These are phyloP conservation scores for Ustanciosporium gigantosporum DNA, from an alignment of 1,284 basidiomycete species.

Conservation along the genomic window DNA sequence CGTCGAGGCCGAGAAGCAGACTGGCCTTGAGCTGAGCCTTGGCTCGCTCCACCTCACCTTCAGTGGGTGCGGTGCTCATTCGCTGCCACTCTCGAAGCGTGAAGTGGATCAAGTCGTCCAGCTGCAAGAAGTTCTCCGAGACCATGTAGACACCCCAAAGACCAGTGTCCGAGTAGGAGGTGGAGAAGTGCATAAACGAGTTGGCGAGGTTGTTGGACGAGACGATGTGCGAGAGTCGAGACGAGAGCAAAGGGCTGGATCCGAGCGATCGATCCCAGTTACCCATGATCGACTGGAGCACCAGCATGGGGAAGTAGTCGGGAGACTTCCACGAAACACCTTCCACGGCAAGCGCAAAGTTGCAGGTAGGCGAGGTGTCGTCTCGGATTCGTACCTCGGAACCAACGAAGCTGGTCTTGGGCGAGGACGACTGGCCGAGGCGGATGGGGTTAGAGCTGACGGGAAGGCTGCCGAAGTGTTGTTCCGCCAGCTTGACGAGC, in stretches of 20 bases:
- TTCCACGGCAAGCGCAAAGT: slow-evolving; percentile 96
- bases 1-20: slow-evolving; percentile 86
- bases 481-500: slow-evolving; percentile 90
- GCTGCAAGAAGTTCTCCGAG: slow-evolving; percentile 81
- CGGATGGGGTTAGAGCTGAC: slow-evolving; percentile 84
- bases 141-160: slow-evolving; percentile 96
- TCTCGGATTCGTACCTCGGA: slow-evolving; percentile 95
- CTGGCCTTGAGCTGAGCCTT: slow-evolving; percentile 98
- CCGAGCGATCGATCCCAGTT: slow-evolving; percentile 99
- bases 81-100: slow-evolving; percentile 95
- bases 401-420: slow-evolving; percentile 79
- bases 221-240: slow-evolving; percentile 87
- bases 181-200: slow-evolving; percentile 99
- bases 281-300: slow-evolving; percentile 96
- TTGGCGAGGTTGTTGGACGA: slow-evolving; percentile 95
- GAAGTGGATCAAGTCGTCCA: slow-evolving; percentile 93
- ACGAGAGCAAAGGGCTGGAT: slow-evolving; percentile 84
- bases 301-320: slow-evolving; percentile 99
- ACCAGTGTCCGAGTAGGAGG: slow-evolving; percentile 98
- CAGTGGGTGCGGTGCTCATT: slow-evolving; percentile 84
- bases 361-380: slow-evolving; percentile 82
- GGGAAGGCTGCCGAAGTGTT: slow-evolving; percentile 88
- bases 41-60: slow-evolving; percentile 89
- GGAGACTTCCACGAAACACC: slow-evolving; percentile 97
- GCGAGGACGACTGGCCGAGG: slow-evolving; percentile 68